These are phyloP conservation scores for Buxus sempervirens DNA, from an alignment of 164 flowering plant species.

Conservation along the genomic window DNA sequence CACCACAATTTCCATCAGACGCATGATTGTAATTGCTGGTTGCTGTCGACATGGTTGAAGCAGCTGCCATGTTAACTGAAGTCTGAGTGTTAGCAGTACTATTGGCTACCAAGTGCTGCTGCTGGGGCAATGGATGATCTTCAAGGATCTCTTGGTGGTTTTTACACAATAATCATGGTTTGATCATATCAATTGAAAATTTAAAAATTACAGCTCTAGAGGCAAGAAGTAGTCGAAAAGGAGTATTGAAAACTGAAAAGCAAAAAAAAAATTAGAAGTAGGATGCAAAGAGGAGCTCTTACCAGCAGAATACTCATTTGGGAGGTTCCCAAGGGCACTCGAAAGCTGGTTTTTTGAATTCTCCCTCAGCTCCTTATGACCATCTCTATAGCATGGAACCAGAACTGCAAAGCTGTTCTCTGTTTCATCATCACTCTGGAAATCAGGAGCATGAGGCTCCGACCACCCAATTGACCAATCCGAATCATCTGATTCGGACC, in stretches of 20 bases:
- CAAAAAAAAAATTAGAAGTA: not conserved
- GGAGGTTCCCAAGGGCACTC: constrained; percentile 39
- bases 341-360: constrained; percentile 36
- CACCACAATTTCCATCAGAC: not conserved
- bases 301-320: constrained; percentile 54
- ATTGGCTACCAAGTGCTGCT: not conserved
- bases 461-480: constrained; percentile 58
- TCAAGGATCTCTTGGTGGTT: not conserved
- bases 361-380: constrained; percentile 28
- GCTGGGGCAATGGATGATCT: not conserved
- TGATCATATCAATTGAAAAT: no score
- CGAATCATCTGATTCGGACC: constrained; percentile 46
- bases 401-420: constrained; percentile 43
- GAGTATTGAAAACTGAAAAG: constrained; percentile 17
- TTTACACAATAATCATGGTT: no score
- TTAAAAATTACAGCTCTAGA: no score
- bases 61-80: no score
- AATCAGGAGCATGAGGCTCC: constrained; percentile 51
- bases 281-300: constrained; percentile 15
- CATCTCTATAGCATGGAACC: constrained; percentile 63
- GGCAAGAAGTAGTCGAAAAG: no score
- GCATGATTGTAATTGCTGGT: not conserved
- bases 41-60: no score
- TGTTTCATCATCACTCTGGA: constrained; percentile 34
- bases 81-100: not conserved